phyloP scores from a whole-genome alignment of 495 filamentous ascomycete genomes.

The Aspergillus avenaceus region DNA sequence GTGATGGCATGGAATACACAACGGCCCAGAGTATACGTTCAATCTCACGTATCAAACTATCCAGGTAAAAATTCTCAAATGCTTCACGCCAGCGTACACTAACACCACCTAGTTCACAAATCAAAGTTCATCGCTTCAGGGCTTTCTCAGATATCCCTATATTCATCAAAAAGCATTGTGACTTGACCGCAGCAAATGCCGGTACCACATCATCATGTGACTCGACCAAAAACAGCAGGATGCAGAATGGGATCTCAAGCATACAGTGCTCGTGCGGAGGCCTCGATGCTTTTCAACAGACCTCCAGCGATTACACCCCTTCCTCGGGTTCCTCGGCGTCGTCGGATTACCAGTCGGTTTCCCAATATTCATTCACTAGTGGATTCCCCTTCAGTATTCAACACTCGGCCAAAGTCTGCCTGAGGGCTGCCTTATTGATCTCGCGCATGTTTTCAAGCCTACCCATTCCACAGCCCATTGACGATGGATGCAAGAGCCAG shows the following conservation, averaged over 20 bases:
- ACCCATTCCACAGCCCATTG: conserved; percentile 44
- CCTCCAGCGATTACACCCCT: conserved; percentile 35
- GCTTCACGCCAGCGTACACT: background rate
- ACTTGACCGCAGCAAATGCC: conserved; percentile 41
- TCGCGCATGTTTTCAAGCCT: conserved; percentile 48
- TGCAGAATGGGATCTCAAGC: conserved; percentile 23
- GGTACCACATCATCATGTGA: conserved; percentile 19
- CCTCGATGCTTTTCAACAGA: conserved; percentile 27
- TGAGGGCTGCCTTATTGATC: conserved; percentile 47
- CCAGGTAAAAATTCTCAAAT: conserved; percentile 36
- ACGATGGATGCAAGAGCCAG: conserved; percentile 12
- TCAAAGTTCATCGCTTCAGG: conserved; percentile 56
- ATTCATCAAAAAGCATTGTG: conserved; percentile 56
- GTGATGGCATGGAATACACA: conserved; percentile 39
- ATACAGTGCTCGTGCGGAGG: conserved; percentile 35
- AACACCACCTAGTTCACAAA: conserved; percentile 45
- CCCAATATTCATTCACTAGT: conserved; percentile 29
- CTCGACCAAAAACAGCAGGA: conserved; percentile 21
- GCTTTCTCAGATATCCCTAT: conserved; percentile 59
- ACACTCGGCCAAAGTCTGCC: conserved; percentile 52
- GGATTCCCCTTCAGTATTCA: conserved; percentile 49
- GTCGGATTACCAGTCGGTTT: conserved; percentile 29
- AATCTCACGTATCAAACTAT: conserved; percentile 55
- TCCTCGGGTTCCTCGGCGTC: conserved; percentile 35
- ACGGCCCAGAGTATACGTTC: conserved; percentile 48